Conservation (phyloP, 768 basidiomycete species). For the Cyathus striatus region DNA sequence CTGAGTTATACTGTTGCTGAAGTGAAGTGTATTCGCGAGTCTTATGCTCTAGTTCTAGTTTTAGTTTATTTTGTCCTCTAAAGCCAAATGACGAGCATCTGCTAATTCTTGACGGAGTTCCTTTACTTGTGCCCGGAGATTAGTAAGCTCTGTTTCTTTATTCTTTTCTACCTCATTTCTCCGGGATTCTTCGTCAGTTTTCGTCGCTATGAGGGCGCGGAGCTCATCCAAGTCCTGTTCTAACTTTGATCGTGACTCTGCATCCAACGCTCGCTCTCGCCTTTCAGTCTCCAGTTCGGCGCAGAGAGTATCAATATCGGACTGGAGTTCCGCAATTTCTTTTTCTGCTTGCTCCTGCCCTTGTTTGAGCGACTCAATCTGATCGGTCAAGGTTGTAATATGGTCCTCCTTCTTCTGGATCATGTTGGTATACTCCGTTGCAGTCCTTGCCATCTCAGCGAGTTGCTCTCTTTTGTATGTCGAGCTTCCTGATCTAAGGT, state of each 20-base stretch:
- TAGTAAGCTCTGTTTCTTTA: constrained; percentile 77
- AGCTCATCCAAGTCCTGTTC: constrained; percentile 85
- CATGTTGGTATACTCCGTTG: constrained; percentile 69
- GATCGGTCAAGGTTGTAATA: constrained; percentile 45
- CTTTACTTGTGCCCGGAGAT: constrained; percentile 59
- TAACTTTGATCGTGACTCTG: constrained; percentile 51
- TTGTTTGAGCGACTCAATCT: constrained; percentile 47
- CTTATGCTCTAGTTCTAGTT: constrained; percentile 67
- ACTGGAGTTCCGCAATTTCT: constrained; percentile 65
- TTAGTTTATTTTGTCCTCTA: constrained; percentile 72
- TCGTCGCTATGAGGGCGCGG: constrained; percentile 77
- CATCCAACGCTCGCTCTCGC: constrained; percentile 41
- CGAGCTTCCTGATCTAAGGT: constrained; percentile 64
- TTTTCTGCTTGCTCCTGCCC: constrained; percentile 52
- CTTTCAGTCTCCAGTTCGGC: constrained; percentile 59
- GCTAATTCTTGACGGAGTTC: constrained; percentile 64
- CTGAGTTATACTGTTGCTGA: constrained; percentile 54
- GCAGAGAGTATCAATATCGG: constrained; percentile 59
- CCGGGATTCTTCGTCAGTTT: constrained; percentile 80
- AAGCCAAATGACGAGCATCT: constrained; percentile 53
- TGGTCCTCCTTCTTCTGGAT: constrained; percentile 77
- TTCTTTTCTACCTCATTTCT: constrained; percentile 82
- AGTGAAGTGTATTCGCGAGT: constrained; percentile 56
- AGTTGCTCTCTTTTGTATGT: constrained; percentile 71
- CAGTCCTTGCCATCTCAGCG: constrained; percentile 69